A percentile compares a stretch with the other conserved stretches of the same genome.
These are phyloP conservation scores for Xylaria sp. DNA, from an alignment of 2,329 filamentous ascomycete genomes.

Conservation along the genomic window DNA sequence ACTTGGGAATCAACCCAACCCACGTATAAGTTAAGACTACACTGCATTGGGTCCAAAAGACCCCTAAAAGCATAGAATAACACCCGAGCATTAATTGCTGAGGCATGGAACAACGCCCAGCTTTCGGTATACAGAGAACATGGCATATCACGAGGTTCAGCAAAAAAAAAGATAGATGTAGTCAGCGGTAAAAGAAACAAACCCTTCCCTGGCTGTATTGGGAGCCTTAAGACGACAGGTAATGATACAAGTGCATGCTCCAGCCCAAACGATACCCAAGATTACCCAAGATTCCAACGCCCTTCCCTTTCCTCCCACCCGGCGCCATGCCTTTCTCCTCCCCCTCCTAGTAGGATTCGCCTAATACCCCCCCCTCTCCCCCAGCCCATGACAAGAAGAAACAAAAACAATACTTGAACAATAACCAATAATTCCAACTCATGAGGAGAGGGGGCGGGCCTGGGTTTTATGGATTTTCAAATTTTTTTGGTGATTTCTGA, in stretches of 20 bases:
- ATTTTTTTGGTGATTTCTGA: neutral
- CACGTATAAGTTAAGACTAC: neutral
- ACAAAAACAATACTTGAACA: neutral
- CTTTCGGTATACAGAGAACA: neutral
- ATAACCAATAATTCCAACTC: neutral
- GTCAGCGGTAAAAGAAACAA: no score
- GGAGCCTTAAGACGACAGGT: no score
- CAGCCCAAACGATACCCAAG: no score
- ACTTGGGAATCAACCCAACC: no score
- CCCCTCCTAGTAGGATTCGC: no score
- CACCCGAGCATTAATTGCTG: neutral
- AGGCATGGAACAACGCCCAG: no score
- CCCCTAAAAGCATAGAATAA: neutral
- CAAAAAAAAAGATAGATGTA: neutral
- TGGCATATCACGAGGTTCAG: neutral
- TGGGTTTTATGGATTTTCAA: no score
- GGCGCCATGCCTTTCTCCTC: neutral
- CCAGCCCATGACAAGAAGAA: no score
- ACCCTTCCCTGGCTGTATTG: no score
- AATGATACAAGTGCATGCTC: neutral
- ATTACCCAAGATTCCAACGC: neutral
- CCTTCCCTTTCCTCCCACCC: neutral
- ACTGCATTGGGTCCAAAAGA: no score
- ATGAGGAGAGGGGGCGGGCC: no score
- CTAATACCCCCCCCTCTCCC: neutral